Evolutionary conservation across 1,284 basidiomycete genomes (phyloP), one percentile per base, ranked within the genome.

Genomic region (Rhodotorula sp.): DNA sequence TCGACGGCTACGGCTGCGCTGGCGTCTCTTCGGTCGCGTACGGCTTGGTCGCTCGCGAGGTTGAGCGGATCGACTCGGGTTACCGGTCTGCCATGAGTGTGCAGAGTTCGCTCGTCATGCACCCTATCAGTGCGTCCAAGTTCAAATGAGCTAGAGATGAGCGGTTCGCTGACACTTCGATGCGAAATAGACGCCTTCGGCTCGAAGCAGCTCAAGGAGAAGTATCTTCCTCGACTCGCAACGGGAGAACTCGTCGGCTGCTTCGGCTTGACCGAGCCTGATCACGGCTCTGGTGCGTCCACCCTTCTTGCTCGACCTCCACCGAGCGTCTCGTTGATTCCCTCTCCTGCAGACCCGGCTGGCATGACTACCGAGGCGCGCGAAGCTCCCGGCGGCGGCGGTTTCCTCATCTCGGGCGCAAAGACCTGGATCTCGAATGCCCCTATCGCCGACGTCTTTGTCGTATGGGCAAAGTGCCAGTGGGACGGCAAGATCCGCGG

Each of bases 21-120:
- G 94, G 95, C n/a, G 74, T 78, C 15, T 77, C 76, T 8, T 74
- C 74, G 17, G 78, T 79, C 29, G 90, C 94, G 0, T 98, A 97
- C 77, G 95, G 95, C 11, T 84, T 98, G 46, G 91, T 98, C 76
- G 91, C 93, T 2, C 85, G 95, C 57, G 94, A 97, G 80, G 89
- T 99, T 8, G 94, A 98, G 82, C 84, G 91, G 63, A 88, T 99
- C 51, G 95, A 99, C 80, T 96, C 93, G 1, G 95, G 95, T 5
- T 98, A 96, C 79, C 89, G 94, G 47, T 94, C 91, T 9, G 94
- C 89, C n/a, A 90, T 94, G 79, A 94, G 91, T 36, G 95, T 99
- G 1, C 95, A 99, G 80, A 93, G 90, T 0, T 95, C 92, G 9
- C 85, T 99, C 46, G 92, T 95, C n/a, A 99, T 99, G 94, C 92